phyloP scores from a whole-genome alignment of 495 filamentous ascomycete species.

The Recurvomyces mirabilis region DNA sequence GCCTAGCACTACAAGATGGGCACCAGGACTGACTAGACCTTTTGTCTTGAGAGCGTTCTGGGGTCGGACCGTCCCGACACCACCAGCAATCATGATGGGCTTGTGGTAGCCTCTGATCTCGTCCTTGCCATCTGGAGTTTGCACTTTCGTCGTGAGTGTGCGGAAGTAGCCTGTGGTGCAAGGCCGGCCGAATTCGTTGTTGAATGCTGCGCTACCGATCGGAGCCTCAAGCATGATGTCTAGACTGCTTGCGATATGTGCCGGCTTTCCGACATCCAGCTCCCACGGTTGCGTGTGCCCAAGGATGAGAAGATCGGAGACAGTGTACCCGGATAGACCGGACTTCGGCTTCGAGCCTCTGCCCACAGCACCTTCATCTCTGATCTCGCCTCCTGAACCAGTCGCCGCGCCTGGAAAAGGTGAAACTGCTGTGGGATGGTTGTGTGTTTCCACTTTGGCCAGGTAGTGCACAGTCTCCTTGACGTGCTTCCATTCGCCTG shows the following conservation, averaged over 20 bases:
- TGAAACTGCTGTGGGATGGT: conserved; percentile 92
- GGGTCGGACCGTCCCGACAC: conserved; percentile 89
- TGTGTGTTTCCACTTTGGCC: conserved; percentile 96
- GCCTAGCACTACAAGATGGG: conserved; percentile 81
- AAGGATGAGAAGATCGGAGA: conserved; percentile 85
- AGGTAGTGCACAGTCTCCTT: conserved; percentile 81
- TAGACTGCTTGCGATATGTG: conserved; percentile 81
- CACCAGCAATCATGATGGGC: conserved; percentile 97
- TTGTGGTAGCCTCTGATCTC: conserved; percentile 92
- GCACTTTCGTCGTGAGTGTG: conserved; percentile 61
- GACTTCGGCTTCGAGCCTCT: conserved; percentile 88
- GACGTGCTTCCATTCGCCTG: conserved; percentile 75
- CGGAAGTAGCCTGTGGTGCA: conserved; percentile 82
- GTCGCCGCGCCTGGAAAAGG: conserved; percentile 82
- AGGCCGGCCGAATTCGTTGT: conserved; percentile 97
- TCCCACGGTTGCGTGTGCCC: conserved; percentile 78
- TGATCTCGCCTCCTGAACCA: conserved; percentile 87
- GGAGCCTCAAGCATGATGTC: conserved; percentile 97
- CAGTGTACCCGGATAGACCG: conserved; percentile 83
- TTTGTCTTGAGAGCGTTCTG: conserved; percentile 79
- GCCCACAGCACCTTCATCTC: conserved; percentile 90
- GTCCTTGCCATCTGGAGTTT: conserved; percentile 45
- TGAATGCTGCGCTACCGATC: conserved; percentile 86
- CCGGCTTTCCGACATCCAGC: conserved; percentile 74
- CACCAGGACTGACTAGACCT: conserved; percentile 64